Evolutionary conservation across 495 filamentous ascomycete genomes (phyloP), one percentile per base, ranked within the genome.

Genomic region (Delitschia confertaspora): DNA sequence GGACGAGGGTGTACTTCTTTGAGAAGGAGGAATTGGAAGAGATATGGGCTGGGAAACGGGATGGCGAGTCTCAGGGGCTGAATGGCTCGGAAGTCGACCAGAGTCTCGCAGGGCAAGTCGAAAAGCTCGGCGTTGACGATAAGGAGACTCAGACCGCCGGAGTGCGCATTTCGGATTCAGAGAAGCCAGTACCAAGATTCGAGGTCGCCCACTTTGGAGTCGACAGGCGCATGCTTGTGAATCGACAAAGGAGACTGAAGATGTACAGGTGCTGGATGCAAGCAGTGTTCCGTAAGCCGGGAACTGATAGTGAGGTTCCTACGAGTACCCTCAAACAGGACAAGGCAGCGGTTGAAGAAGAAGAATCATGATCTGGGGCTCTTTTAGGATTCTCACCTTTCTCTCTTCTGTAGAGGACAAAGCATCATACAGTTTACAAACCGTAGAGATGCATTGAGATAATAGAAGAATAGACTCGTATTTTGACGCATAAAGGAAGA

Each of bases 261-360:
- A 98, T 98, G 91, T 95, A 95, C 66, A 79, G 91, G 31, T 95
- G 88, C 68, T 87, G 91, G 91, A 80, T 96, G 61, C 91, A 98
- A 61, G 93, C 84, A 16, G 78, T 79, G 9, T 95, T 96, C 61
- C 69, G 63, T 45, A 98, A 95, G 65, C 74, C 75, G 0, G 51
- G 51, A 4, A n/a, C 18, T 11, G 32, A 25, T 27, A 51, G 42
- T 18, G 42, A 43, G 20, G 42, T 53, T 1, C 10, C 49, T 2
- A 53, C 49, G 19, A 53, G 49, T 24, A 53, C 49, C 22, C 6
- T 53, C 33, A 29, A 43, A 38, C 49, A 53, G 23, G 43, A 53
- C 13, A 46, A 46, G 29, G 33, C 33, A n/a, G 33, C 24, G 23
- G 10, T 9, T 16, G 44, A 39, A 20, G 29, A 21, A 6, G 44